These are phyloP conservation scores for Priceomyces fermenticarens DNA, from an alignment of 805 yeast species.

Conservation along the genomic window DNA sequence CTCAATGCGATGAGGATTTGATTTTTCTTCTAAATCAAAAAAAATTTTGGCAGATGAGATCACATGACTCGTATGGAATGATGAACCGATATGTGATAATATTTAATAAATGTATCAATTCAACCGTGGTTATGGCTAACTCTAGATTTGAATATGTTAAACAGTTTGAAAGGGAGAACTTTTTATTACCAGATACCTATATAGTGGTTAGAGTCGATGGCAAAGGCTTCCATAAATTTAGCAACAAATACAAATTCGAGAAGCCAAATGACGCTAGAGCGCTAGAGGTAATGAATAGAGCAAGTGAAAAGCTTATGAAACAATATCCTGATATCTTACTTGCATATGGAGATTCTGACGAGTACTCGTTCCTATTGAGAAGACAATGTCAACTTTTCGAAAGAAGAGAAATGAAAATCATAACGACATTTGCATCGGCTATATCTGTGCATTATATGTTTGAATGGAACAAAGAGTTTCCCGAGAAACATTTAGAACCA, in stretches of 20 bases:
- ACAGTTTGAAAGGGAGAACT: conserved; percentile 70
- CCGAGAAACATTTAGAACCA: conserved; percentile 43
- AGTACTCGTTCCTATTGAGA: conserved; percentile 77
- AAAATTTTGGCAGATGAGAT: conserved; percentile 11
- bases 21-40: conserved; percentile 1
- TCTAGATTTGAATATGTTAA: conserved; percentile 86
- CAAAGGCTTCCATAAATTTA: conserved; percentile 86
- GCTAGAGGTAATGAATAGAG: conserved; percentile 71
- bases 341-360: conserved; percentile 96
- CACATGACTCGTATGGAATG: conserved; percentile 5
- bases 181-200: conserved; percentile 73
- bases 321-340: conserved; percentile 68
- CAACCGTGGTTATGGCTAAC: conserved; percentile 58
- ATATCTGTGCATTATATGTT: conserved; percentile 74
- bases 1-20: neutral
- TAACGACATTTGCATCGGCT: conserved; percentile 76
- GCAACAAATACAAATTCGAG: conserved; percentile 65
- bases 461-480: conserved; percentile 63
- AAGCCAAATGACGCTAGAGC: conserved; percentile 90
- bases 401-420: conserved; percentile 76
- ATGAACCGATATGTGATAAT: neutral
- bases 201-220: conserved; percentile 90
- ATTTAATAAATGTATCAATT: neutral
- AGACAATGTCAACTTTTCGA: conserved; percentile 69
- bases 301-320: conserved; percentile 66